A percentile compares a stretch with the other conserved stretches of the same genome.
These are phyloP conservation scores for Exophiala phaeomuriformis DNA, from an alignment of 2,329 filamentous ascomycete species.

Conservation along the genomic window DNA sequence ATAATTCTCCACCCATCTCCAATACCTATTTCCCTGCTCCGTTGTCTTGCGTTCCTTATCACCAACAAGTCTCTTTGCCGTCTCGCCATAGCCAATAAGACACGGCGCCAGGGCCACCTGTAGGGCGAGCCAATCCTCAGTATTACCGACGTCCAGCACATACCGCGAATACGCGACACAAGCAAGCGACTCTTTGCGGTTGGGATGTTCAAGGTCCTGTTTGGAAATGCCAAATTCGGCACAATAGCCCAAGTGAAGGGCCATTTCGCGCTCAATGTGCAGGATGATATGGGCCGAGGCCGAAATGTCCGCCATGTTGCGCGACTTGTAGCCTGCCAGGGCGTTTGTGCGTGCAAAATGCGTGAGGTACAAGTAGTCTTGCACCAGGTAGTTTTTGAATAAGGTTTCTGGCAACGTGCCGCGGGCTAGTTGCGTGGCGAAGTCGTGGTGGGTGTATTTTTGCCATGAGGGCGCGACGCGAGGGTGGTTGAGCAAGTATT, in stretches of 20 bases:
- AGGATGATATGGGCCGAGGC: slow-evolving; percentile 63
- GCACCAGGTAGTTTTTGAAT: slow-evolving; percentile 83
- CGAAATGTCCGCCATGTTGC: slow-evolving; percentile 63
- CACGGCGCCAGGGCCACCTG: slow-evolving; percentile 81
- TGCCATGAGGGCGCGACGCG: slow-evolving; percentile 71
- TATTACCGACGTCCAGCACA: slow-evolving; percentile 80
- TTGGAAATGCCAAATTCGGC: slow-evolving; percentile 68
- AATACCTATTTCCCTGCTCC: slow-evolving; percentile 63
- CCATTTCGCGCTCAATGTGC: slow-evolving; percentile 72
- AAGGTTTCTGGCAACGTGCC: slow-evolving; percentile 66
- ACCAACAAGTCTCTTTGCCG: slow-evolving; percentile 62
- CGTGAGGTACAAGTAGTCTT: slow-evolving; percentile 86
- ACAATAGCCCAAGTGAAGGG: slow-evolving; percentile 76
- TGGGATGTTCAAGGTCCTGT: slow-evolving; percentile 58
- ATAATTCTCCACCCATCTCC: slow-evolving; percentile 88
- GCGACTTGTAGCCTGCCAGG: slow-evolving; percentile 77
- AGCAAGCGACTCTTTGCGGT: slow-evolving; percentile 63
- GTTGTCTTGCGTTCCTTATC: slow-evolving; percentile 51
- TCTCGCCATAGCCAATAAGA: slow-evolving; percentile 77
- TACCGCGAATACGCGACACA: slow-evolving; percentile 79
- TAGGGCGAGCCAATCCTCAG: slow-evolving; percentile 78
- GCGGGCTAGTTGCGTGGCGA: slow-evolving; percentile 68
- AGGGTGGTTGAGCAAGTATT: slow-evolving; percentile 68
- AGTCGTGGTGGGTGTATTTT: slow-evolving; percentile 70
- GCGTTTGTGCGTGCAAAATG: slow-evolving; percentile 86